Evolutionary conservation across 2,329 filamentous ascomycete species (phyloP), one percentile per base, ranked within the genome.

Genomic region (Beauveria pseudobassiana): DNA sequence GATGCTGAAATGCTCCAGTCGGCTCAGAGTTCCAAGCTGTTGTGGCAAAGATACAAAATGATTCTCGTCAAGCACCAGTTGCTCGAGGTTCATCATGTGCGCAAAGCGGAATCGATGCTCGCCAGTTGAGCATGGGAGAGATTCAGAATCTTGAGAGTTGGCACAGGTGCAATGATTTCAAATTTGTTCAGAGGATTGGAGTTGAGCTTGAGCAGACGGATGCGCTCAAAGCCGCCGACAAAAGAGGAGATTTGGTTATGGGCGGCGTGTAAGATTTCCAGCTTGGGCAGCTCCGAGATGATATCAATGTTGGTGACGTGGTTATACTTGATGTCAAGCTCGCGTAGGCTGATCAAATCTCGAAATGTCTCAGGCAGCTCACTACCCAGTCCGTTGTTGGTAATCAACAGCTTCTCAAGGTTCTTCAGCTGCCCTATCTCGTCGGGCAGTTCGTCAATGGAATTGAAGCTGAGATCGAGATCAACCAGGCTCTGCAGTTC

Each of bases 101-200:
- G 89, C 87, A 71, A 96, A 98, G 93, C 84, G 51, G 90, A 87
- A 71, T 97, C 95, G 58, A 99, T 87, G 69, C 92, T 91, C 2
- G 93, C 90, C 49, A 99, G 79, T 74, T 98, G 96, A 6, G 90
- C 92, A 59, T 92, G 93, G 7, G 93, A 95, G 61, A 99, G 80
- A 69, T 96, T 98, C 57, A 99, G 81, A 20, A 88, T 86, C 65
- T 91, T 93, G 38, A 99, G 77, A 0, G 91, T 93, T 18, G 91
- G 89, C 18, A 96, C 86, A 2, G 89, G 82, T 40, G 84, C 81
- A 53, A 83, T 85, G 48, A 99, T 84, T 67, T 96, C 91, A 66
- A 99, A 99, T 64, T 92, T 91, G 18, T 95, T 98, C 64, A 99
- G 86, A 0, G 95, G 95, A 70, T 96, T 98, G 64, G 95, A 93